These are phyloP conservation scores for Stephanodiscus minutulus DNA, from an alignment of 108 stramenopile species.

Conservation along the genomic window DNA sequence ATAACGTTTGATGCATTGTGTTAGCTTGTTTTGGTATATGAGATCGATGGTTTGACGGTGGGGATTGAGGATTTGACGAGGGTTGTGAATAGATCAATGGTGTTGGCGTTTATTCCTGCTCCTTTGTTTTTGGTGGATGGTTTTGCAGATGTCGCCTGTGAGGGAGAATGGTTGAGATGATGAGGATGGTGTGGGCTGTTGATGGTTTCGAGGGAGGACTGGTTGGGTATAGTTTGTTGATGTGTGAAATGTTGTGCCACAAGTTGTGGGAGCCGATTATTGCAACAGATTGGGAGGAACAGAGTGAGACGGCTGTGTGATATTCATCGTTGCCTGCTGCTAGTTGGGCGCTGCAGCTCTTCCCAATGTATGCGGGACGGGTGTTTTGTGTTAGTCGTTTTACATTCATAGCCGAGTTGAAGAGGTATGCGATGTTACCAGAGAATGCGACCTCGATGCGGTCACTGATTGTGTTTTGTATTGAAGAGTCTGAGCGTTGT, in stretches of 20 bases:
- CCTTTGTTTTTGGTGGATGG: not conserved
- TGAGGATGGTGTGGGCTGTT: too few species aligned
- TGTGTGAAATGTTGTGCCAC: not conserved
- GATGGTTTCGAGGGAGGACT: too few species aligned
- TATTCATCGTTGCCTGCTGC: not conserved
- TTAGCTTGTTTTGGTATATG: not conserved
- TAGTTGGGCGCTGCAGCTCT: not conserved
- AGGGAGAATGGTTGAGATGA: too few species aligned
- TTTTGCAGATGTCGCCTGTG: too few species aligned
- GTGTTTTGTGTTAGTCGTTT: too few species aligned
- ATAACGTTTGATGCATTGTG: too few species aligned
- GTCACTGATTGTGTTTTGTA: too few species aligned
- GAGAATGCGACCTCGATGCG: too few species aligned
- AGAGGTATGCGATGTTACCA: not conserved
- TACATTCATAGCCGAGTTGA: not conserved
- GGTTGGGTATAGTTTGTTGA: not conserved
- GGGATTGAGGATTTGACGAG: not conserved
- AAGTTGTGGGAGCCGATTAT: not conserved
- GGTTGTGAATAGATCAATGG: not conserved
- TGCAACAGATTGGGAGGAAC: not conserved
- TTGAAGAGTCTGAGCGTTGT: too few species aligned
- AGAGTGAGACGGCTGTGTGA: not conserved
- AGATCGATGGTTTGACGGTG: not conserved
- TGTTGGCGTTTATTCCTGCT: not conserved
- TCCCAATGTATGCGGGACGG: not conserved